Percentiles rank a stretch among this genome's conserved stretches.
phyloP scores from a whole-genome alignment of 2,329 filamentous ascomycete genomes.

The Aspergillus sp. region DNA sequence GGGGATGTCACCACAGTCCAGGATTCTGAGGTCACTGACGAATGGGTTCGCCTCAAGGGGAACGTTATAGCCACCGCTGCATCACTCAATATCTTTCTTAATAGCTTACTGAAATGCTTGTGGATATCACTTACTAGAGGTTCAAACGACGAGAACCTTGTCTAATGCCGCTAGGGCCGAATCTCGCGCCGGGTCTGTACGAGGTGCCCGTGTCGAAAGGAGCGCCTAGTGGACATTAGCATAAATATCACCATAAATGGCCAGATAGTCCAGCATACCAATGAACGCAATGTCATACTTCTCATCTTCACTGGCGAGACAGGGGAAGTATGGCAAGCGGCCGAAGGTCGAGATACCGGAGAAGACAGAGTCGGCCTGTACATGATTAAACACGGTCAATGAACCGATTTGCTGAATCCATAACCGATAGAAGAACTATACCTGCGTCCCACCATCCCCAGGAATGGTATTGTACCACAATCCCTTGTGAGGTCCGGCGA shows the following conservation, averaged over 20 bases:
- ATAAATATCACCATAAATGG: neutral
- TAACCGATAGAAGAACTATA: constrained; percentile 27
- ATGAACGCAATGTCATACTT: constrained; percentile 83
- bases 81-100: constrained; percentile 30
- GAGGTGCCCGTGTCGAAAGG: constrained; percentile 83
- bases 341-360: constrained; percentile 84
- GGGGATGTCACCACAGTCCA: constrained; percentile 79
- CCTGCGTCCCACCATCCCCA: constrained; percentile 77
- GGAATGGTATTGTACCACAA: constrained; percentile 80
- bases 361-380: constrained; percentile 76
- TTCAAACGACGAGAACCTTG: constrained; percentile 81
- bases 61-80: constrained; percentile 80
- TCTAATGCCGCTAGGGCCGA: constrained; percentile 76
- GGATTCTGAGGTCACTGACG: constrained; percentile 69
- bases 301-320: constrained; percentile 61
- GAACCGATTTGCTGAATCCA: too few species aligned
- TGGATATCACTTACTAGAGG: constrained; percentile 64
- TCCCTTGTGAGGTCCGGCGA: constrained; percentile 63
- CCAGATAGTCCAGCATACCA: constrained; percentile 42
- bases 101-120: constrained; percentile 35
- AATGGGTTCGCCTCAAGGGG: constrained; percentile 74
- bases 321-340: constrained; percentile 69
- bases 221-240: constrained; percentile 48
- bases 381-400: neutral
- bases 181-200: constrained; percentile 75